These are phyloP conservation scores for Aspergillus floridensis DNA, from an alignment of 2,329 filamentous ascomycete species.

Conservation along the genomic window DNA sequence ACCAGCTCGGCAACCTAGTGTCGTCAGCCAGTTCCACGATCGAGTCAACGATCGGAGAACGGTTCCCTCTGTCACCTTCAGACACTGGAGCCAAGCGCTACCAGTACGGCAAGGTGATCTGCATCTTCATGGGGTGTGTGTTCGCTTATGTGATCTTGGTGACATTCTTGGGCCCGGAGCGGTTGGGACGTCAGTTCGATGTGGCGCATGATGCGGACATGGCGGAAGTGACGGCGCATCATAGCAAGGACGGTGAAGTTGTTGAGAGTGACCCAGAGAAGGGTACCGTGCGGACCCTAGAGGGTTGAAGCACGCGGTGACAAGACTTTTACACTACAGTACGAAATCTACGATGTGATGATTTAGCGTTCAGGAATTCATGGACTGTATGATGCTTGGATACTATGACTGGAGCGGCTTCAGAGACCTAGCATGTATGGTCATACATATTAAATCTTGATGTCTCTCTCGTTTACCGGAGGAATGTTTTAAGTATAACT, in stretches of 20 bases:
- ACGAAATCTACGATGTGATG: not conserved
- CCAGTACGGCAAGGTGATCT: constrained; percentile 79
- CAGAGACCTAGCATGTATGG: not conserved
- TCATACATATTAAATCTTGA: not conserved
- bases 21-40: constrained; percentile 68
- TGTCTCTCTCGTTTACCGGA: too few relatives aligned
- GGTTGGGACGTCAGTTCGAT: constrained; percentile 47
- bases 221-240: constrained; percentile 41
- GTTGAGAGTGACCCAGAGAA: constrained; percentile 33
- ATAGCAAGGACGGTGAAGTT: constrained; percentile 20
- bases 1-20: constrained; percentile 64
- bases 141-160: constrained; percentile 60
- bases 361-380: not conserved
- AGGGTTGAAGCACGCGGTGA: not conserved
- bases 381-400: not conserved
- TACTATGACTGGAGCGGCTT: not conserved
- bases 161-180: constrained; percentile 50
- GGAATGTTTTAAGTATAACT: too few relatives aligned
- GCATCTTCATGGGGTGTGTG: constrained; percentile 87
- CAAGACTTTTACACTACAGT: not conserved
- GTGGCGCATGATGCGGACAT: constrained; percentile 49
- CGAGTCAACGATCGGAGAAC: constrained; percentile 70
- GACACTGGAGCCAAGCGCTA: constrained; percentile 54
- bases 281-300: constrained; percentile 7
- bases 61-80: constrained; percentile 65